Base-by-base conservation (phyloP, 1,139 yeast genomes). In the Wickerhamomyces sp. region DNA sequence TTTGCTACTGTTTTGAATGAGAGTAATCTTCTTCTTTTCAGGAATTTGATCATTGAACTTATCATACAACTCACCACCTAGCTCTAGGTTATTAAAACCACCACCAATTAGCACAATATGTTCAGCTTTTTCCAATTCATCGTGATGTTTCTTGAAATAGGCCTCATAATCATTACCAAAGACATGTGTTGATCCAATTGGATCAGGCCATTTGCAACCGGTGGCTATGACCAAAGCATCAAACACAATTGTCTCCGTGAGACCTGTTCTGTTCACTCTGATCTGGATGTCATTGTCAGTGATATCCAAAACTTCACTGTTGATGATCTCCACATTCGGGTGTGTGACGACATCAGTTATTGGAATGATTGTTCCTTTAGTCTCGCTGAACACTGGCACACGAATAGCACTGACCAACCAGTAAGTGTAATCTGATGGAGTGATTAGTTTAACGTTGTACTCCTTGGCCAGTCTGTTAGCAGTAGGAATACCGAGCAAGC, bases 21-120 rank as follows among this genome's bases (percentile, higher is more conserved):
- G 11, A 2, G 50, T 47, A 19, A 55, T 24, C 23, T 36, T 43
- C 38, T 55, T 57, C 6, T 28, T 22, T 3, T 26, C 14, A 13
- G 19, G 16, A n/a, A 44, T 5, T 6, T 41, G 38, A 3, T 30
- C 16, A 15, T 37, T 32, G 36, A 37, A 55, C 4, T 30, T 25
- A 23, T 42, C 38, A 12, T 47, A 45, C 12, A 55, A 21, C 32
- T 57, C 61, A 21, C 60, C 60, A 7, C 45, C 46, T 1, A 57
- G 31, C 31, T 57, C 61, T 16, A 40, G 39, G 23, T 58, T 57
- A 19, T 39, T 45, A 29, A 42, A 45, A 5, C 60, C 61, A 19
- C 56, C 60, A 28, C 61, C 60, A 9, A 55, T 39, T 11, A 57
- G 26, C 2, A 49, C 54, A 14, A 57, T 49, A 21, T 46, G 35